Conservation (phyloP, 108 stramenopile species). For the Cyclotella cryptica region DNA sequence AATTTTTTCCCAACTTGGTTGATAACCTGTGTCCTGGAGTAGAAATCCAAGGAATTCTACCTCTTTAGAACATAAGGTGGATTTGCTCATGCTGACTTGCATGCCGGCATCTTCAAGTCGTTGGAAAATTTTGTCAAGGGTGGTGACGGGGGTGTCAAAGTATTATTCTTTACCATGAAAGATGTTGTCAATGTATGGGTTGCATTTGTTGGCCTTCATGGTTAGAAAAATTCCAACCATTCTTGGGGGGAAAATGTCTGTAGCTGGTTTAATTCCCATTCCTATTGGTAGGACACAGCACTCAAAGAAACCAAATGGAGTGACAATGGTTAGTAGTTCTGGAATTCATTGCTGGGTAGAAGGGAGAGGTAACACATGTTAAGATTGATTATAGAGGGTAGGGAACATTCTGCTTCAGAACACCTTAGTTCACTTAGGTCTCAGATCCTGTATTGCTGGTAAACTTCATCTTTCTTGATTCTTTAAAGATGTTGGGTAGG, state of each 20-base stretch:
- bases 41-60: no score
- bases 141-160: not conserved
- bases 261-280: constrained; percentile 21
- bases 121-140: not conserved
- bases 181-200: constrained; percentile 16
- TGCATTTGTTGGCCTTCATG: not conserved
- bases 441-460: constrained; percentile 1
- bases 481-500: constrained; percentile 24
- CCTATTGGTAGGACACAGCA: not conserved
- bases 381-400: not conserved
- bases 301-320: no score
- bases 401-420: not conserved
- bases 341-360: not conserved
- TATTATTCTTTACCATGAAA: not conserved
- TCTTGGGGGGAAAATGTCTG: constrained; percentile 12
- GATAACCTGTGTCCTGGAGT: not conserved
- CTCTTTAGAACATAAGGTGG: no score
- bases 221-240: constrained; percentile 6
- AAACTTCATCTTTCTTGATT: constrained; percentile 16
- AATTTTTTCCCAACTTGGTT: not conserved
- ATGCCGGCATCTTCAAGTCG: not conserved
- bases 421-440: constrained; percentile 7
- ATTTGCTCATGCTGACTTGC: not conserved
- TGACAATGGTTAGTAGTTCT: constrained; percentile 13
- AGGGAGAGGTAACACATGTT: constrained; percentile 24